Evolutionary conservation across 2,329 filamentous ascomycete genomes (phyloP), one percentile per base, ranked within the genome.

Genomic region (Hymenoscyphus fraxineus): DNA sequence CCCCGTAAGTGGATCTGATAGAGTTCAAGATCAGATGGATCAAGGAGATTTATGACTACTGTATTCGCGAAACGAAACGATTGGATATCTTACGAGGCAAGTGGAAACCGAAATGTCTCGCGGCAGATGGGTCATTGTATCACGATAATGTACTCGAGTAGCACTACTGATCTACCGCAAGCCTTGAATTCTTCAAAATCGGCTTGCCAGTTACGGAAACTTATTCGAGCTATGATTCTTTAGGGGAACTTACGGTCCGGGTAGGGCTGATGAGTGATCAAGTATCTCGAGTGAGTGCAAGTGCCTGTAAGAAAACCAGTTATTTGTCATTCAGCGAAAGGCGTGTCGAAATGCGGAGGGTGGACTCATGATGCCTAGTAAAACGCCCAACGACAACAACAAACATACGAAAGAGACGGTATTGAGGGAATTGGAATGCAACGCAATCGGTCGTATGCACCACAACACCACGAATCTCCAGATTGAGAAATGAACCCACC

Each of bases 401-500:
- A 38, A 16, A 19, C 13, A 51, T 22, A 51, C 55, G 31, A 22
- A 57, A 57, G 55, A 57, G 22, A 22, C 9, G 2, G 35, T 9
- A 35, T 35, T 35, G 35, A 35, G 35, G 35, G 35, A 35, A 35
- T 7, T 35, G 35, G 35, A 35, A 35, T 51, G 44, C n/a, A 40
- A n/a, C 7, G 58, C 58, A 54, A 60, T 60, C 58, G 58, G 58
- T 60, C 58, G 40, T 60, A 60, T 35, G 19, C 58, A 60, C 27
- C 27, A 27, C 27, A 60, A 47, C 39, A 40, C 22, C 58, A 60
- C 51, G n/a, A n/a, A 47, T 3, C 16, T 51, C 44, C 7, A 27
- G 10, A 51, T 22, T 10, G 19, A 51, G 44, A 51, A 27, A 7
- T 12, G 27, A 12, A 51, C 44, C 44, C 44, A 51, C 44, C 44